Evolutionary conservation across 2,329 filamentous ascomycete species (phyloP), one percentile per base, ranked within the genome.

Genomic region (Coniochaeta sp.): DNA sequence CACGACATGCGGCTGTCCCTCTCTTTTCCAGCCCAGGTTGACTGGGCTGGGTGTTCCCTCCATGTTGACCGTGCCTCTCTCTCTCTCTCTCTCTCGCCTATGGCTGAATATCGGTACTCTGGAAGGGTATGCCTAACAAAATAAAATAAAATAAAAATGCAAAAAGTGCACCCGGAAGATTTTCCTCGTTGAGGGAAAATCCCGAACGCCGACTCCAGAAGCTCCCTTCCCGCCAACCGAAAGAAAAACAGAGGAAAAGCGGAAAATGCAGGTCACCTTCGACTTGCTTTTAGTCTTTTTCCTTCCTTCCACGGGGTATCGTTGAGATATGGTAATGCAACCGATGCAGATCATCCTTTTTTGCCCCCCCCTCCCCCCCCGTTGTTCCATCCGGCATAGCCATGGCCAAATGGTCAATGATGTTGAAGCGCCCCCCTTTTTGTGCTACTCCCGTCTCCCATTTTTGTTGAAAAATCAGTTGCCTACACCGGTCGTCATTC

Each of bases 241-340:
- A 22, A 52, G 9, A 52, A 3, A 52, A 30, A 52, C 30, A 55
- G 36, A 44, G 34, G 12, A 58, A 22, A 54, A 24, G 50, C 38
- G 16, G 55, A 60, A n/a, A n/a, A 40, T 52, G 52, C 40, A 57
- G 26, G 34, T 50, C 52, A 26, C 47, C 24, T 17, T 24, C 42
- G 24, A 61, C 59, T 55, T 38, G 56, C 54, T 62, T 57, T 61
- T n/a, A n/a, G n/a, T n/a, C n/a, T n/a, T n/a, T n/a, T n/a, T n/a
- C n/a, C n/a, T 61, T 65, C 61, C 61, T 64, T 62, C 62, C 64
- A 63, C 62, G 63, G 71, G 71, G 71, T 73, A 73, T 73, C 71
- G 71, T 73, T 72, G 71, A 73, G 71, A 73, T 72, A 62, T 52
- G 47, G 26, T 26, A 52, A 52, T 52, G 65, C 62, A 64, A 64